phyloP scores from a whole-genome alignment of 2,329 filamentous ascomycete genomes.

The Diaporthe batatas region DNA sequence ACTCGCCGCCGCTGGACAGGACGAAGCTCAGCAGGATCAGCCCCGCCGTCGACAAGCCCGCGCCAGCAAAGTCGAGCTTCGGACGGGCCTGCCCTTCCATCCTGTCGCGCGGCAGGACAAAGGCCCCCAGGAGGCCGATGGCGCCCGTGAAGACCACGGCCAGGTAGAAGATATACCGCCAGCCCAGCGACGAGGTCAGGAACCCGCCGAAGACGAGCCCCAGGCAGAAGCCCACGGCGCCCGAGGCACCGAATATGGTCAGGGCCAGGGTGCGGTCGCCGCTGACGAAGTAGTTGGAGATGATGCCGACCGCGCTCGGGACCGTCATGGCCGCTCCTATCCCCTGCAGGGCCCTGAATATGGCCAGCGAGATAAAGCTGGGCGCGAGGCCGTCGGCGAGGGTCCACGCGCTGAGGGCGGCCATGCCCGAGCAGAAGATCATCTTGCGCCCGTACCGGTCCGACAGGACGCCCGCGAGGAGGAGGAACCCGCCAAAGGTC shows the following conservation, averaged over 20 bases:
- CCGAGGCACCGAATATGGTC: slow-evolving; percentile 55
- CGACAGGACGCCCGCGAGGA: slow-evolving; percentile 51
- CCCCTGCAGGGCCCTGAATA: slow-evolving; percentile 61
- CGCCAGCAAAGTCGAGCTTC: slow-evolving; percentile 57
- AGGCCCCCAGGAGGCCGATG: slow-evolving; percentile 47
- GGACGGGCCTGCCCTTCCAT: slow-evolving; percentile 50
- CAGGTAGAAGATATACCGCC: slow-evolving; percentile 56
- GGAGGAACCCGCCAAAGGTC: slow-evolving; percentile 54
- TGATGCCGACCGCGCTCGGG: slow-evolving; percentile 59
- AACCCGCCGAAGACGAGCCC: slow-evolving; percentile 56
- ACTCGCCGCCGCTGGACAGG: slow-evolving; percentile 59
- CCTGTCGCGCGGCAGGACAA: slow-evolving; percentile 55
- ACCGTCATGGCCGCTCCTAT: slow-evolving; percentile 61
- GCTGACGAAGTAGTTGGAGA: slow-evolving; percentile 56
- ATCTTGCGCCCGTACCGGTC: slow-evolving; percentile 55
- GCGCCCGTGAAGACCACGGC: slow-evolving; percentile 51
- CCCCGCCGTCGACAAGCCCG: slow-evolving; percentile 56
- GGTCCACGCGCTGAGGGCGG: slow-evolving; percentile 53
- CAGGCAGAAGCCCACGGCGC: slow-evolving; percentile 56
- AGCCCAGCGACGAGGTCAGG: slow-evolving; percentile 54
- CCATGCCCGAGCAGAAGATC: slow-evolving; percentile 54
- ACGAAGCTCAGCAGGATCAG: slow-evolving; percentile 60
- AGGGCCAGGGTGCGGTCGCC: slow-evolving; percentile 54
- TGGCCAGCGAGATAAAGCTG: slow-evolving; percentile 57
- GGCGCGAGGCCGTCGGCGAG: slow-evolving; percentile 52